These are phyloP conservation scores for Pterocarpus macrocarpus DNA, from an alignment of 306 rosid species.

Conservation along the genomic window DNA sequence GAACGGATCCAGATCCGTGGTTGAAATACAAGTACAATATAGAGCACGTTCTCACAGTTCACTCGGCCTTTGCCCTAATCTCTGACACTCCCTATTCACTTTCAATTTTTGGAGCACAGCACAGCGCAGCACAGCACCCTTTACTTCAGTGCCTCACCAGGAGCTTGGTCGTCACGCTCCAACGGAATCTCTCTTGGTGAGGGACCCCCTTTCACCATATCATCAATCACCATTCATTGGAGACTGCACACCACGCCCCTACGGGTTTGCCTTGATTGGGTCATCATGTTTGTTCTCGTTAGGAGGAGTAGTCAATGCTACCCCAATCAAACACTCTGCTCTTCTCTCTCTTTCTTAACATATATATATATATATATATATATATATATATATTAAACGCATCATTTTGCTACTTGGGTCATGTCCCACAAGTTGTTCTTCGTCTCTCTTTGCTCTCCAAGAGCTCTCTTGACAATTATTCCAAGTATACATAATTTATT, in stretches of 20 bases:
- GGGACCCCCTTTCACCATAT: neutral
- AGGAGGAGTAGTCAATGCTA: constrained; percentile 58
- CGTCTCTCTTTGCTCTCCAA: neutral
- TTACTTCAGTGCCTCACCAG: neutral
- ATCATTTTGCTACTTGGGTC: neutral
- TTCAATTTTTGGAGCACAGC: constrained; percentile 23
- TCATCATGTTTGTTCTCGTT: constrained; percentile 41
- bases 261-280: constrained; percentile 38
- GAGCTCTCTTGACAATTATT: constrained; percentile 44
- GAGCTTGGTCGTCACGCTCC: constrained; percentile 51
- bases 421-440: constrained; percentile 5
- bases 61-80: constrained; percentile 46
- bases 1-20: too few relatives aligned
- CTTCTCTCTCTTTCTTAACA: neutral
- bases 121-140: neutral
- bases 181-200: neutral
- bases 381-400: constrained; percentile 1
- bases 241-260: constrained; percentile 46
- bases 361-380: too few relatives aligned
- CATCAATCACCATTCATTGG: neutral
- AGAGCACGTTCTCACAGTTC: too few relatives aligned
- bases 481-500: neutral
- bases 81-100: constrained; percentile 56
- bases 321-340: constrained; percentile 43
- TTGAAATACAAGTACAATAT: too few relatives aligned